Conservation (phyloP, 805 yeast genomes). For the Ogataea degrootiae region DNA sequence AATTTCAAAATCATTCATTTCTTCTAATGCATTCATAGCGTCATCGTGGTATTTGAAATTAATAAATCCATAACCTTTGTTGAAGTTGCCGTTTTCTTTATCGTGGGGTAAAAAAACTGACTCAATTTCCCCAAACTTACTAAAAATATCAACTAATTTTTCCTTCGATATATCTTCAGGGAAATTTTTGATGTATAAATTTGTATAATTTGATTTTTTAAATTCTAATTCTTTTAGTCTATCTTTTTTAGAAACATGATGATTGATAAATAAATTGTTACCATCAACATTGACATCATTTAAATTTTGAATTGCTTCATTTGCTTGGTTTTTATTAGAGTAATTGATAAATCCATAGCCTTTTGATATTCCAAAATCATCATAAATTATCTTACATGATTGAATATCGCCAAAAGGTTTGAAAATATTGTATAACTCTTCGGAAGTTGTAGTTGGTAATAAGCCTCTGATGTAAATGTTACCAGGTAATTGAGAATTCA, state of each 20-base stretch:
- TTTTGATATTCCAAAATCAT: constrained; percentile 39
- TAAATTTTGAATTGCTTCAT: constrained; percentile 48
- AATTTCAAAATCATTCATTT: constrained; percentile 40
- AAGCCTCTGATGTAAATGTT: constrained; percentile 51
- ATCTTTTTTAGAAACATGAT: constrained; percentile 62
- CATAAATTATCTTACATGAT: constrained; percentile 43
- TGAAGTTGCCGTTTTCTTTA: constrained; percentile 16
- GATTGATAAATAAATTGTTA: constrained; percentile 48
- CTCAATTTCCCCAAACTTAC: constrained; percentile 42
- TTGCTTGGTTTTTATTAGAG: constrained; percentile 52
- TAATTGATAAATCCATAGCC: constrained; percentile 71
- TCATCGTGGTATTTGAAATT: constrained; percentile 44
- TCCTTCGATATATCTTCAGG: constrained; percentile 35
- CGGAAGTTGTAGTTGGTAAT: constrained; percentile 33
- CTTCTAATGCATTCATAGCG: constrained; percentile 44
- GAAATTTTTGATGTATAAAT: constrained; percentile 50
- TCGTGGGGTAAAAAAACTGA: constrained; percentile 49
- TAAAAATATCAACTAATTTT: constrained; percentile 39
- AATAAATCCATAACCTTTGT: constrained; percentile 51
- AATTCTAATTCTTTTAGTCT: constrained; percentile 44
- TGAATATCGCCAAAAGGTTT: constrained; percentile 37
- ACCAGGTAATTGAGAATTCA: constrained; percentile 40
- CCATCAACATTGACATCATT: constrained; percentile 25
- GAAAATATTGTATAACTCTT: constrained; percentile 35
- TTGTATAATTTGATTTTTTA: constrained; percentile 44